Evolutionary conservation across 176 grass and related monocot species (phyloP), one percentile per base, ranked within the genome.

Genomic region (Pharus latifolius): DNA sequence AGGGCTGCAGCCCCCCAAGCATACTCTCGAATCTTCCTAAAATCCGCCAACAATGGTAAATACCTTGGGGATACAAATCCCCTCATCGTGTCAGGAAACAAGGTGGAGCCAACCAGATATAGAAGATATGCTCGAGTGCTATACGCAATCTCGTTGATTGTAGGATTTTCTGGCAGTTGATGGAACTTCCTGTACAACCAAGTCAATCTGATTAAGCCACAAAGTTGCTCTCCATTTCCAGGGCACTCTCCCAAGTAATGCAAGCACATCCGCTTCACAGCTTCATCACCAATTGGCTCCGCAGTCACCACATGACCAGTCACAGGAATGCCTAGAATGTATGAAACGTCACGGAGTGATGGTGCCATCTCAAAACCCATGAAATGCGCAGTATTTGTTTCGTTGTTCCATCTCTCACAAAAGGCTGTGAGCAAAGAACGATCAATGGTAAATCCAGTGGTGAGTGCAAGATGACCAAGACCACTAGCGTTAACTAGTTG

Each of bases 291-390:
- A 50, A 85, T 49, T 54, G 83, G 83, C 57, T 80, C 77, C 5
- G 70, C 31, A 0, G 70, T 76, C 56, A 85, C 77, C 70, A 85
- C 83, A 76, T 85, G 77, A 24, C 77, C 77, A 76, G 77, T 76
- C 56, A 85, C 77, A 57, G 83, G 83, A 80, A 85, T 85, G 52
- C 77, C 83, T 18, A 85, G 83, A 76, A 85, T 85, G 49, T 85
- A 80, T 16, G 64, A 85, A 64, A 85, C 77, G 16, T 85, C 83
- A 64, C 83, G 77, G 28, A 80, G 83, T 33, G 83, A 80, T 3
- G 77, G 83, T 55, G 83, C 70, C 70, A 85, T 80, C 69, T 85
- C 83, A 80, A 85, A 85, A 69, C 83, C 83, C 77, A 85, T 63
- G 32, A 85, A 80, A 63, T 80, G 71, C 20, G 77, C 77, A 80